phyloP scores from a whole-genome alignment of 805 yeast genomes.

The Isabelozyma pseudorhagii region DNA sequence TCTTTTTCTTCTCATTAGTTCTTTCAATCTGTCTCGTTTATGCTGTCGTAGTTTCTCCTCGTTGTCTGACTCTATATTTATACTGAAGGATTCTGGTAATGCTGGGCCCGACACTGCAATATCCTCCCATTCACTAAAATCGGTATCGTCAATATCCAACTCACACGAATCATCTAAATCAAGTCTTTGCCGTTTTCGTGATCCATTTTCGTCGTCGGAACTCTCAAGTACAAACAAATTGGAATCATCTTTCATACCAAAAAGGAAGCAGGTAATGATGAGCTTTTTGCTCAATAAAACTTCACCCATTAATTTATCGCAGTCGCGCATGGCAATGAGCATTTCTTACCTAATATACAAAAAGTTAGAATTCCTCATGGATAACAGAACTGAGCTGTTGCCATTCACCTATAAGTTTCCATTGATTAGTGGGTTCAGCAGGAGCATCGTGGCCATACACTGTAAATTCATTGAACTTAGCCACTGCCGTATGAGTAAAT shows the following conservation, averaged over 20 bases:
- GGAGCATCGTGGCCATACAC: conserved; percentile 32
- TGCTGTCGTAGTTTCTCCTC: neutral
- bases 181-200: neutral
- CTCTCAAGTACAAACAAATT: conserved; percentile 1
- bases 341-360: neutral
- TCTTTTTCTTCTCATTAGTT: conserved; percentile 4
- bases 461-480: conserved; percentile 17
- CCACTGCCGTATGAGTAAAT: conserved; percentile 18
- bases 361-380: conserved; percentile 8
- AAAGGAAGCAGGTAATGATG: neutral
- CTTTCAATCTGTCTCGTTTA: neutral
- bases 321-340: neutral
- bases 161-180: neutral
- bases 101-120: conserved; percentile 6
- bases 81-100: conserved; percentile 2
- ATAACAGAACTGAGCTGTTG: conserved; percentile 20
- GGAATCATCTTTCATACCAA: neutral
- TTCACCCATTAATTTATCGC: neutral
- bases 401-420: conserved; percentile 28
- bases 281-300: neutral
- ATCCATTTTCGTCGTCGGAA: conserved; percentile 2
- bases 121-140: conserved; percentile 17
- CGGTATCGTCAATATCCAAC: conserved; percentile 2
- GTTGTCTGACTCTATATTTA: neutral
- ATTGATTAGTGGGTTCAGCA: conserved; percentile 17